A percentile compares a stretch with the other conserved stretches of the same genome.
These are phyloP conservation scores for Tagetes erecta DNA, from an alignment of 129 eudicot genomes.

Conservation along the genomic window DNA sequence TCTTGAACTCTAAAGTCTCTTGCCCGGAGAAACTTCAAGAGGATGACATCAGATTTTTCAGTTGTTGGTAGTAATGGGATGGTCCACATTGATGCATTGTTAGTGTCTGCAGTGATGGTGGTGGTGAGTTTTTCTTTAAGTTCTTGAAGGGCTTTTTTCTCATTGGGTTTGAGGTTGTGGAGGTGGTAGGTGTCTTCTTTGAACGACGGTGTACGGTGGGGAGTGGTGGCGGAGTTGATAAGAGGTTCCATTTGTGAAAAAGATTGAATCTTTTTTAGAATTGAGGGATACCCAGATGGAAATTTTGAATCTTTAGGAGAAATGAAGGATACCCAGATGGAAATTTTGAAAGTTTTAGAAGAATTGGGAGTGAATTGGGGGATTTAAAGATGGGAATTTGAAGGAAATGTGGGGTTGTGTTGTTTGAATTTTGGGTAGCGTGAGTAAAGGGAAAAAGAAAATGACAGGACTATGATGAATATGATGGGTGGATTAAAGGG, in stretches of 20 bases:
- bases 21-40: constrained; percentile 80
- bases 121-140: constrained; percentile 58
- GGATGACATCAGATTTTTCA: constrained; percentile 73
- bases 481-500: constrained; percentile 33
- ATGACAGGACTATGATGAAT: constrained; percentile 30
- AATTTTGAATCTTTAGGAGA: neutral
- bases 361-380: neutral
- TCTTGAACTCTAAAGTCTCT: constrained; percentile 79
- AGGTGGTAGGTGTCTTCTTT: constrained; percentile 89
- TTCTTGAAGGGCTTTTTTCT: constrained; percentile 62
- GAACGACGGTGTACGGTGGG: constrained; percentile 68
- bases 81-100: constrained; percentile 71
- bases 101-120: constrained; percentile 27
- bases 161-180: constrained; percentile 69
- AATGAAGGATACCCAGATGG: neutral
- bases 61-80: constrained; percentile 40
- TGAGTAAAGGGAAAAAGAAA: constrained; percentile 51
- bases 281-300: constrained; percentile 13
- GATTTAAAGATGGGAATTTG: constrained; percentile 23
- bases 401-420: constrained; percentile 31
- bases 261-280: constrained; percentile 2
- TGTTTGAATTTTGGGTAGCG: constrained; percentile 34
- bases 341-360: neutral
- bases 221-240: constrained; percentile 55
- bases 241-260: constrained; percentile 43